Percentiles rank a stretch among this genome's conserved stretches.
phyloP scores from a whole-genome alignment of 441 rosid species.

The Mallotus repandus region DNA sequence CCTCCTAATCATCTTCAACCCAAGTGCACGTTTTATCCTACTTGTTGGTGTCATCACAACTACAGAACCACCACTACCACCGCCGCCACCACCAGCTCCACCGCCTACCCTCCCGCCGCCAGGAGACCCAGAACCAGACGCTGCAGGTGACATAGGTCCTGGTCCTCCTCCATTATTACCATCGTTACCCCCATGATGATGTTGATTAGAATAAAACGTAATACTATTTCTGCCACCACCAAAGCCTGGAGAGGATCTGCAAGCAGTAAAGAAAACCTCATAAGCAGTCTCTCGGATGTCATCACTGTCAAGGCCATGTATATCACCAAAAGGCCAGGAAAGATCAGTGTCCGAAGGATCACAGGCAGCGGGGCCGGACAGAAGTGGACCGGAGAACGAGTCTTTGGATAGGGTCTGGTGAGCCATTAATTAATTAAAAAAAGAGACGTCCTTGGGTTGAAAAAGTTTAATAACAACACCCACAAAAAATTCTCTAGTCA shows the following conservation, averaged over 20 bases:
- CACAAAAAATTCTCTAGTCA: background rate
- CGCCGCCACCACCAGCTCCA: conserved; percentile 22
- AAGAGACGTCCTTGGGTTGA: too few species aligned
- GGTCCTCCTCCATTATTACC: conserved; percentile 43
- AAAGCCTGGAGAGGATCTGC: conserved; percentile 85
- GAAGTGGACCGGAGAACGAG: conserved; percentile 38
- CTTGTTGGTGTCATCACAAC: conserved; percentile 78
- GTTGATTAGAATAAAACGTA: conserved; percentile 47
- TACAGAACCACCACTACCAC: conserved; percentile 37
- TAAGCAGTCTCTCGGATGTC: conserved; percentile 80
- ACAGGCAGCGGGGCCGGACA: conserved; percentile 30
- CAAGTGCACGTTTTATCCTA: conserved; percentile 66
- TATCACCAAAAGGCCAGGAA: conserved; percentile 64
- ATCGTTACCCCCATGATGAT: conserved; percentile 25
- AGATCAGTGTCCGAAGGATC: conserved; percentile 47
- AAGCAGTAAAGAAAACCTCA: conserved; percentile 86
- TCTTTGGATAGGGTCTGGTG: conserved; percentile 51
- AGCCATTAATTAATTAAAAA: conserved; percentile 37
- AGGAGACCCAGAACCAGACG: conserved; percentile 26
- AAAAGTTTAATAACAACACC: too few species aligned
- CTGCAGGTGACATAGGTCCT: conserved; percentile 33
- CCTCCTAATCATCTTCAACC: conserved; percentile 65
- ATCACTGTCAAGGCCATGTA: conserved; percentile 54
- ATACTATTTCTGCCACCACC: conserved; percentile 69
- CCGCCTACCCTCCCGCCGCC: conserved; percentile 28